These are phyloP conservation scores for Quercus variabilis DNA, from an alignment of 306 rosid species.

Conservation along the genomic window DNA sequence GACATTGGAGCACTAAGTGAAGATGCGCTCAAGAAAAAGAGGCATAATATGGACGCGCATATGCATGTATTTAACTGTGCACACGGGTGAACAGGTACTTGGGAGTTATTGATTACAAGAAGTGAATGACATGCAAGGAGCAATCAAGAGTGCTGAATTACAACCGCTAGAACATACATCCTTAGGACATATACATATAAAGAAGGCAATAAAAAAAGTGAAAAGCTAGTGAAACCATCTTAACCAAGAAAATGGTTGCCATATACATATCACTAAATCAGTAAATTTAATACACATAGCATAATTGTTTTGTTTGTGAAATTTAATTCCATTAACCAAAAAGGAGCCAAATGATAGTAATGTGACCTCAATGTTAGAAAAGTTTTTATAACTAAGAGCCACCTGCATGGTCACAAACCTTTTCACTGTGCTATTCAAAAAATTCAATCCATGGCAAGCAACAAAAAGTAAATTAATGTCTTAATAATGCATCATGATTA, in stretches of 20 bases:
- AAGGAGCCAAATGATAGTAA: neutral
- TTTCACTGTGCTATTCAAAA: too few relatives aligned
- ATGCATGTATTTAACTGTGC: slow-evolving; percentile 4
- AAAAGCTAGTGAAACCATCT: neutral
- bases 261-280: neutral
- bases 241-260: neutral
- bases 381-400: neutral
- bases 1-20: slow-evolving; percentile 7
- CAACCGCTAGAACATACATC: neutral
- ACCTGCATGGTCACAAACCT: too few relatives aligned
- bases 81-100: neutral
- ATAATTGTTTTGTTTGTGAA: neutral
- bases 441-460: too few relatives aligned
- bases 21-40: slow-evolving; percentile 1
- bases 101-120: neutral
- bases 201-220: neutral
- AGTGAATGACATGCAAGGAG: neutral
- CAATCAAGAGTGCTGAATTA: neutral
- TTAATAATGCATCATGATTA: too few relatives aligned
- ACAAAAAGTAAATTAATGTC: too few relatives aligned
- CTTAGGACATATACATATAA: neutral
- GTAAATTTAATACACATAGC: neutral
- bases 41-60: neutral
- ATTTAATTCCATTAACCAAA: neutral
- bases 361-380: neutral